These are phyloP conservation scores for Glebionis coronaria DNA, from an alignment of 129 eudicot species.

Conservation along the genomic window DNA sequence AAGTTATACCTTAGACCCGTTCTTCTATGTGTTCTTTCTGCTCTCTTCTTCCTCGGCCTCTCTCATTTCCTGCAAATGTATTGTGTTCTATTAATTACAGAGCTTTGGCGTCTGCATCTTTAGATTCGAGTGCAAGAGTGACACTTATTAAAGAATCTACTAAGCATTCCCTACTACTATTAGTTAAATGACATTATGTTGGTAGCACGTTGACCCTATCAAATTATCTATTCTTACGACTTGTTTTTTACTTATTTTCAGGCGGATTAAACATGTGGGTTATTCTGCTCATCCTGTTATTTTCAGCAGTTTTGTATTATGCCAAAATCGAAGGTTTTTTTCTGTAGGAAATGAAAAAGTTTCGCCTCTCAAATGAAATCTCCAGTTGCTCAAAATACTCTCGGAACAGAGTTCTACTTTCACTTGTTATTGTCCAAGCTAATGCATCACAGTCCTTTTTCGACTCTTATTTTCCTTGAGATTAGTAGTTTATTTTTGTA, in stretches of 20 bases:
- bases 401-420: background rate
- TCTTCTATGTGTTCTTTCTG: too few species aligned
- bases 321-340: slow-evolving; percentile 35
- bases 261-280: slow-evolving; percentile 30
- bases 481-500: slow-evolving; percentile 2
- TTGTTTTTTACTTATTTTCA: slow-evolving; percentile 7
- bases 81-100: slow-evolving; percentile 31
- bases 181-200: too few species aligned
- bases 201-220: background rate
- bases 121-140: slow-evolving; percentile 86
- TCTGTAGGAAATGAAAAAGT: background rate
- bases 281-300: slow-evolving; percentile 37
- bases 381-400: background rate
- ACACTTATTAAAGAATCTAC: slow-evolving; percentile 54
- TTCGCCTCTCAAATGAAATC: background rate
- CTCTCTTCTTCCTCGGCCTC: too few species aligned
- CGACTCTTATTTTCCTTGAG: background rate
- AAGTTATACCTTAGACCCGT: too few species aligned
- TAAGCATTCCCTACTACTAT: slow-evolving; percentile 9
- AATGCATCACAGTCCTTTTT: background rate
- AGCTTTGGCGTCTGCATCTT: slow-evolving; percentile 68
- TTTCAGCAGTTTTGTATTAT: slow-evolving; percentile 48
- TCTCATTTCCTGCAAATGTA: too few species aligned
- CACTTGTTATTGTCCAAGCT: background rate
- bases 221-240: background rate